Base-by-base conservation (phyloP, 192 early-diverging fungal genomes). In the Backusella sp. region DNA sequence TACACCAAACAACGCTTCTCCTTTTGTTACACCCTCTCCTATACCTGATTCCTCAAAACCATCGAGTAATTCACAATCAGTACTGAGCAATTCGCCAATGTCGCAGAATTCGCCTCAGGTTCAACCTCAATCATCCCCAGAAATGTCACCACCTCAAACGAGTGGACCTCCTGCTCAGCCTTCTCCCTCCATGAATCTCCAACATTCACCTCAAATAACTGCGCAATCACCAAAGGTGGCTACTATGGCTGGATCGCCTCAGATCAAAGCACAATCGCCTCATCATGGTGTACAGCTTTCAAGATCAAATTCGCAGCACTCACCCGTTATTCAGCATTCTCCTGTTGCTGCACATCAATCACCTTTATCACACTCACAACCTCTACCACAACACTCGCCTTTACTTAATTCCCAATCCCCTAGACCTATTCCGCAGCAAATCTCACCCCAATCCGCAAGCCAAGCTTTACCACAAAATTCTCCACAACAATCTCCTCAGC, bases 21-120 rank as follows among this genome's bases (percentile, higher is more conserved):
- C 67, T 36, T 62, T 62, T 26, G 56, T 62, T 14, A 62, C 56
- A 28, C 56, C 56, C 3, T 62, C 56, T 28, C 56, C 56, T 62
- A 28, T 62, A 12, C 56, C 26, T 11, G 56, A 62, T 62, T 62
- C 56, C 12, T 62, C 56, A 62, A 62, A 62, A 28, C 56, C 56
- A 28, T 62, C 56, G 26, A 62, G 56, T 28, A 62, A 62, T 62
- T 62, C 56, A 14, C 56, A 62, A 62, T 62, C 56, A 14, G 56
- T 62, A 62, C 12, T 62, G 21, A 62, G 56, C 56, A 62, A 62
- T 62, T 62, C 56, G 7, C 56, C 56, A 26, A 62, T 62, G 56
- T 62, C 56, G 26, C 56, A 62, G 56, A 68, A 35, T 68, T 62
- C 56, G 23, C 56, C 56, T 26, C 56, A 62, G 21, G 56, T 62